These are phyloP conservation scores for Mortierella sp. DNA, from an alignment of 371 early-diverging fungal species.

Conservation along the genomic window DNA sequence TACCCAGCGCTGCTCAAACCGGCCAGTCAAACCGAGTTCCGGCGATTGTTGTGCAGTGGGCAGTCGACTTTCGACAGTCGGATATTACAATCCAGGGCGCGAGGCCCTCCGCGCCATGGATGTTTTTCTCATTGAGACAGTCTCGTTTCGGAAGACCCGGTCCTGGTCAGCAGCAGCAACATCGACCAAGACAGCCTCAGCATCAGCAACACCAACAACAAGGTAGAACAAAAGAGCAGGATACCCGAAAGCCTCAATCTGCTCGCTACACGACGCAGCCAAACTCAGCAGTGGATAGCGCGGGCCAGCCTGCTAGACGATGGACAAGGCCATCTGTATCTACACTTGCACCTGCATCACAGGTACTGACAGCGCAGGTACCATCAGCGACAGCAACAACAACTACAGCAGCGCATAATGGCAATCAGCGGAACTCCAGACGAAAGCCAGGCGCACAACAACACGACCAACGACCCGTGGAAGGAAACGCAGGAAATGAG, in stretches of 20 bases:
- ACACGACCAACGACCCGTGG: background rate
- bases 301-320: background rate
- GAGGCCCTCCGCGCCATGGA: conserved; percentile 11
- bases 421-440: background rate
- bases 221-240: background rate
- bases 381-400: background rate
- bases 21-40: background rate
- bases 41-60: conserved; percentile 1
- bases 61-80: background rate
- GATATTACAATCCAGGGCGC: background rate
- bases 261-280: background rate
- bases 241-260: background rate
- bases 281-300: background rate
- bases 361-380: background rate
- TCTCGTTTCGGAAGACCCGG: background rate
- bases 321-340: background rate
- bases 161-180: conserved; percentile 5
- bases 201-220: conserved; percentile 2
- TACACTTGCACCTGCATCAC: background rate
- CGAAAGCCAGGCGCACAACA: background rate
- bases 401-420: background rate
- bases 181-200: background rate
- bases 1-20: background rate
- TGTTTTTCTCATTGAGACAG: conserved; percentile 2
- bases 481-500: background rate